These are phyloP conservation scores for Phylloporus sp. DNA, from an alignment of 768 basidiomycete genomes.

Conservation along the genomic window DNA sequence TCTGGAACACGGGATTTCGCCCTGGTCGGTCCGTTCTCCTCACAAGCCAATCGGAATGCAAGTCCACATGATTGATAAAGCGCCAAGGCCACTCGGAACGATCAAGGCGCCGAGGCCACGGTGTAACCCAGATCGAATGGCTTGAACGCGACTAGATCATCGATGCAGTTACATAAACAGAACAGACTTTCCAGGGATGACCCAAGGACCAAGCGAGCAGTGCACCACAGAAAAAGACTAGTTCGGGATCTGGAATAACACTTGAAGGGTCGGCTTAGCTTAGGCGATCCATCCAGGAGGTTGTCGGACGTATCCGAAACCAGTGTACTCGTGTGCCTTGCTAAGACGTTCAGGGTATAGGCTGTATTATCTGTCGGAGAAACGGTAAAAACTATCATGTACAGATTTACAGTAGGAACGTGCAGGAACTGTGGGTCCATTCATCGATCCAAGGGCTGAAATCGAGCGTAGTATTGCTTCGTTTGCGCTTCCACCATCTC, in stretches of 20 bases:
- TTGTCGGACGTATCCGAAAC: not conserved
- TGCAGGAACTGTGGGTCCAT: not conserved
- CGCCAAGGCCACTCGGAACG: not conserved
- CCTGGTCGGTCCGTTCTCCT: no score
- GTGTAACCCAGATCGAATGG: no score
- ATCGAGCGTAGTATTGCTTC: conserved; percentile 81
- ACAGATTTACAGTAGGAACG: conserved; percentile 4
- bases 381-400: not conserved
- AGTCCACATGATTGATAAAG: no score
- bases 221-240: not conserved
- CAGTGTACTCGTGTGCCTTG: not conserved
- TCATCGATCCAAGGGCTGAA: conserved; percentile 56
- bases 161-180: no score
- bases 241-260: no score
- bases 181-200: not conserved
- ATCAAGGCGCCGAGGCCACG: not conserved
- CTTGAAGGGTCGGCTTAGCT: not conserved
- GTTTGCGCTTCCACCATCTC: conserved; percentile 85
- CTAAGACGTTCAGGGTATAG: not conserved
- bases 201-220: no score
- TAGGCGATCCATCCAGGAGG: not conserved
- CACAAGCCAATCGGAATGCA: no score
- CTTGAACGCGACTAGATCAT: no score
- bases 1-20: no score
- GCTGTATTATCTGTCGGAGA: not conserved